Evolutionary conservation across 768 basidiomycete species (phyloP), one percentile per base, ranked within the genome.

Genomic region (Mycena pura): DNA sequence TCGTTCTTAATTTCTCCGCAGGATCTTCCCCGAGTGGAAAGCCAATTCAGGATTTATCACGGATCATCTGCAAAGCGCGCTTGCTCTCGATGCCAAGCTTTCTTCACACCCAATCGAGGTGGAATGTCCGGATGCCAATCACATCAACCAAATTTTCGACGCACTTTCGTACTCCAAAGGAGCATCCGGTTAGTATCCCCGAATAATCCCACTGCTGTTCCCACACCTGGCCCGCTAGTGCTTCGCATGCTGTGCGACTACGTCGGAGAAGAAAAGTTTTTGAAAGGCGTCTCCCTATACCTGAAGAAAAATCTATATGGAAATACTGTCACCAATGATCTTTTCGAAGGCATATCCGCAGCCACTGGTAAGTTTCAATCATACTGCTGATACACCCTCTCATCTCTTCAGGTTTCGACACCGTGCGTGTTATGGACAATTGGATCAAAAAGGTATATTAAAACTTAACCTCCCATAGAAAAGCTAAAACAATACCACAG

Each of bases 81-180:
- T 98, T 25, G 75, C 78, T 31, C 83, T 96, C 45, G 96, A 99
- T 70, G 84, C 93, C 2, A 92, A 93, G 69, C 76, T 87, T 9
- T 93, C 93, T 21, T 94, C 92, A 11, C 96, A 99, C 73, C 92
- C 96, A 1, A 91, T 99, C 67, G 93, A 98, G 73, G 93, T 96
- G 25, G 88, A 90, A 14, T 93, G 91, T 70, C 91, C 89, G 0
- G 93, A 96, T 71, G 90, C 92, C 8, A 90, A 91, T 69, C 84
- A 89, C 66, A 92, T 95, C 69, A 90, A 90, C 68, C 89, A 96
- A 87, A 94, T 96, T 60, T 96, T 97, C 70, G 95, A 96, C 69
- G 83, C 86, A 5, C 78, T 97, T 50, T 93, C 90, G 3, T 96
- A 96, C 74, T 87, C 90, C 39, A 96, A 93, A 74, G 90, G 89